These are phyloP conservation scores for Madurella fahalii DNA, from an alignment of 2,329 filamentous ascomycete species.

Conservation along the genomic window DNA sequence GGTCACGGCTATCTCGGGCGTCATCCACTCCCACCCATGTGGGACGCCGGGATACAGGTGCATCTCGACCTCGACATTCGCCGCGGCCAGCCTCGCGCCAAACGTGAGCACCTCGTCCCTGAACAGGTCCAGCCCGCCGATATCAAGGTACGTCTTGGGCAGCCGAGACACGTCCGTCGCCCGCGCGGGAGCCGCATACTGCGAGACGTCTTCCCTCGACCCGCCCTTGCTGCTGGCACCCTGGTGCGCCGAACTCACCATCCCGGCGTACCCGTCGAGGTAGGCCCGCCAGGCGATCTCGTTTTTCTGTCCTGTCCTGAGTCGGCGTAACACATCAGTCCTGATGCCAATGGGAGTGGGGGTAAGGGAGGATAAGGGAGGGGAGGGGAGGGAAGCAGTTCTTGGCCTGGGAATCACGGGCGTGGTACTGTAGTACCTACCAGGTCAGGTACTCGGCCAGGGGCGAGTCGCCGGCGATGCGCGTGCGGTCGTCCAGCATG, in stretches of 20 bases:
- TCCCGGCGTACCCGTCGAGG: constrained; percentile 14
- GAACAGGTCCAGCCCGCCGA: constrained; percentile 38
- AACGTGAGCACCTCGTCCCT: constrained; percentile 33
- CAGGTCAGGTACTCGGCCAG: constrained; percentile 21
- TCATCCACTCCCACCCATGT: constrained; percentile 34
- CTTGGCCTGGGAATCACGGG: no score
- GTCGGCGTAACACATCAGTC: no score
- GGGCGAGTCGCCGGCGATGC: constrained; percentile 9
- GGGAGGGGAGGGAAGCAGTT: no score
- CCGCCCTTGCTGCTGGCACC: no score
- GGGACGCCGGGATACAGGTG: constrained; percentile 40
- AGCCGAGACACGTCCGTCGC: constrained; percentile 27
- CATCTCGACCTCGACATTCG: constrained; percentile 36
- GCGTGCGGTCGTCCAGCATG: constrained; percentile 36
- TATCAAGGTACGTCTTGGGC: constrained; percentile 37
- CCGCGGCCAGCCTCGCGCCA: constrained; percentile 31
- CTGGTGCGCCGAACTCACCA: background rate
- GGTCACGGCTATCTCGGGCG: constrained; percentile 12
- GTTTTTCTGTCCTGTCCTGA: constrained; percentile 20
- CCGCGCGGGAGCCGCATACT: constrained; percentile 27
- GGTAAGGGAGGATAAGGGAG: no score
- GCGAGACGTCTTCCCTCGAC: constrained; percentile 8
- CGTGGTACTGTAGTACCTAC: no score
- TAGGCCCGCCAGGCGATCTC: constrained; percentile 28
- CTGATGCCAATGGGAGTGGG: no score